These are phyloP conservation scores for Camelina hispida DNA, from an alignment of 345 rosid genomes.

Conservation along the genomic window DNA sequence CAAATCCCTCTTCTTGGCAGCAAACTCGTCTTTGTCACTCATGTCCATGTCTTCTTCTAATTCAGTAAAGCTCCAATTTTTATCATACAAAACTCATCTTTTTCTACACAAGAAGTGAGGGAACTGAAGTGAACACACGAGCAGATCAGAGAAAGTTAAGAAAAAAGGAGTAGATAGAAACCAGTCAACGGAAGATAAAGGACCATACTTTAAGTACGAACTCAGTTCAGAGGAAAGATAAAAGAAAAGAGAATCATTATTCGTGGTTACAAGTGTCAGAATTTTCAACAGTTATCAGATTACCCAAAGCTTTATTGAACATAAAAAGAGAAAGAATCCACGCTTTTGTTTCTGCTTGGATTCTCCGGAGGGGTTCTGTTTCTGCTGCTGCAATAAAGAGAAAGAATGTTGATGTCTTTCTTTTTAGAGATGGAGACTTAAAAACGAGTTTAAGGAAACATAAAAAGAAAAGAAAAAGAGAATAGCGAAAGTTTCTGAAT, in stretches of 20 bases:
- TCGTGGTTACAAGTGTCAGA: conserved; percentile 50
- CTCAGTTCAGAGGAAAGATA: conserved; percentile 21
- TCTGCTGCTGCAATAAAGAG: conserved; percentile 27
- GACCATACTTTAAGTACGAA: conserved; percentile 54
- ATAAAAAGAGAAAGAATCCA: too few species aligned
- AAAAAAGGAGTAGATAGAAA: conserved; percentile 35
- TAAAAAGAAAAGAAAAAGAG: neutral
- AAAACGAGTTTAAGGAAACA: neutral
- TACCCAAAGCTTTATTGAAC: conserved; percentile 45
- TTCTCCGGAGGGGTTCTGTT: conserved; percentile 41
- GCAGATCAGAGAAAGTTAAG: conserved; percentile 44
- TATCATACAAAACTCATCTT: conserved; percentile 5
- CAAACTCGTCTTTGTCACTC: conserved; percentile 62
- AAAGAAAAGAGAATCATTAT: conserved; percentile 44
- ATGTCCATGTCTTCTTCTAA: conserved; percentile 53
- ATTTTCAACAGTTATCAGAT: conserved; percentile 40
- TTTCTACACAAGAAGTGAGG: conserved; percentile 32
- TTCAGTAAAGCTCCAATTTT: conserved; percentile 10
- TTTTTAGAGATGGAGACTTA: conserved; percentile 21
- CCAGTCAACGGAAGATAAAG: conserved; percentile 64
- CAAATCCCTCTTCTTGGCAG: conserved; percentile 52
- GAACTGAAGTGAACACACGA: conserved; percentile 32
- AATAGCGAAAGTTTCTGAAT: neutral
- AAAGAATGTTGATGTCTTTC: conserved; percentile 25
- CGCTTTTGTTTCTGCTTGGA: too few species aligned